Base-by-base conservation (phyloP, 2,329 filamentous ascomycete genomes). In the Aspergillus niger region DNA sequence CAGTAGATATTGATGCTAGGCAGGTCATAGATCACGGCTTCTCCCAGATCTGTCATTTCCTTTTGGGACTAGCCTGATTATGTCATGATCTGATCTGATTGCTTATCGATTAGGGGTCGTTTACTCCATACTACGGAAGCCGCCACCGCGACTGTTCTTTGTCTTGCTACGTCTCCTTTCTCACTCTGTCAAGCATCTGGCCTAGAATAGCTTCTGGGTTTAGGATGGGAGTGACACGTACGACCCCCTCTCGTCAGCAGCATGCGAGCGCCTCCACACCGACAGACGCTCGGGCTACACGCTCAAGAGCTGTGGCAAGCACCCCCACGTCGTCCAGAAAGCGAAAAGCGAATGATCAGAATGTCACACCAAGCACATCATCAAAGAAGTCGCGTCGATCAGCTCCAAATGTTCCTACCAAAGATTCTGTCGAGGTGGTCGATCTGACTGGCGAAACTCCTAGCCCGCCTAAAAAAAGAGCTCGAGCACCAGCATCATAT, bases 391-490 rank as follows among this genome's bases (percentile, higher is more conserved):
- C 57, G 2, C 62, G 60, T n/a, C 36, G 54, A 54, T 63, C 6
- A 32, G 57, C 53, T 53, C 48, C 8, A 8, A 30, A 22, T 10
- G 17, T 22, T 8, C 52, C 52, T 5, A n/a, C 58, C 15, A 58
- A 17, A 3, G 17, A 49, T 17, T 17, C 57, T 22, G 48, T 10
- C n/a, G 55, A 66, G 15, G 59, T 64, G 26, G 53, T 67, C 26
- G 63, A 70, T 55, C 36, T 67, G 30, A 70, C 65, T 3, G 49
- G 55, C 20, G 58, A 65, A 20, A 57, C 56, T n/a, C n/a, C 43
- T 8, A 57, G 38, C 10, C 30, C 51, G 5, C 44, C 30, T 11
- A 63, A 51, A 53, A 70, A 58, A 50, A 50, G 65, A 59, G 57
- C 26, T 49, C 36, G 61, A 52, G 49, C 39, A 28, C 20, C 59